Evolutionary conservation across 2,329 filamentous ascomycete genomes (phyloP).

Genomic region (Penicillium occitanis): DNA sequence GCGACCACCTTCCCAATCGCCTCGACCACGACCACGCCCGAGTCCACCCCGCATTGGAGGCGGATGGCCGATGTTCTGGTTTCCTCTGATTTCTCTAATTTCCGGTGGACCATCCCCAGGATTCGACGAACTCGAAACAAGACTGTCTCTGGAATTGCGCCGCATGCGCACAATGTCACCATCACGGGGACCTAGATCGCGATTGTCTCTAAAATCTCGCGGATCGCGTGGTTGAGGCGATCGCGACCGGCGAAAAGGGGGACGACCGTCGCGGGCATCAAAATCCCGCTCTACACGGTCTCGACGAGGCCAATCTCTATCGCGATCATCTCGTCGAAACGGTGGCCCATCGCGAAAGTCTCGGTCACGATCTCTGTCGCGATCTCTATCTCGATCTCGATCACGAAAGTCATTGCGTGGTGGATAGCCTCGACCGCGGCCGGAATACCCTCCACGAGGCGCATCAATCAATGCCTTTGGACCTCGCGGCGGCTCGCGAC

Average conservation of each 20-base stretch:
- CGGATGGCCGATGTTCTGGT: conserved; percentile 28
- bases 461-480: conserved; percentile 75
- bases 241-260: conserved; percentile 47
- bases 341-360: conserved; percentile 35
- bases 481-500: conserved; percentile 74
- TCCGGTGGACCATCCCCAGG: conserved; percentile 37
- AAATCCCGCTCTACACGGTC: conserved; percentile 51
- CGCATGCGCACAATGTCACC: conserved; percentile 42
- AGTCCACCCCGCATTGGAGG: conserved; percentile 39
- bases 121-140: conserved; percentile 39
- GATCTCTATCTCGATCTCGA: conserved; percentile 37
- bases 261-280: conserved; percentile 45
- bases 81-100: background rate
- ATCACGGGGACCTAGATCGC: conserved; percentile 39
- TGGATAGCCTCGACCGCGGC: conserved; percentile 63
- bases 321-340: conserved; percentile 41
- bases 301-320: conserved; percentile 48
- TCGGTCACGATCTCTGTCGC: conserved; percentile 40
- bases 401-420: conserved; percentile 60
- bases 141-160: conserved; percentile 46
- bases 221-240: conserved; percentile 40
- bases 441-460: conserved; percentile 54
- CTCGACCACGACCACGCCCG: conserved; percentile 45
- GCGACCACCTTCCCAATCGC: conserved; percentile 46
- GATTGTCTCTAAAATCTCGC: conserved; percentile 42